Evolutionary conservation across 2,329 filamentous ascomycete genomes (phyloP).

Genomic region (Xylariales sp.): DNA sequence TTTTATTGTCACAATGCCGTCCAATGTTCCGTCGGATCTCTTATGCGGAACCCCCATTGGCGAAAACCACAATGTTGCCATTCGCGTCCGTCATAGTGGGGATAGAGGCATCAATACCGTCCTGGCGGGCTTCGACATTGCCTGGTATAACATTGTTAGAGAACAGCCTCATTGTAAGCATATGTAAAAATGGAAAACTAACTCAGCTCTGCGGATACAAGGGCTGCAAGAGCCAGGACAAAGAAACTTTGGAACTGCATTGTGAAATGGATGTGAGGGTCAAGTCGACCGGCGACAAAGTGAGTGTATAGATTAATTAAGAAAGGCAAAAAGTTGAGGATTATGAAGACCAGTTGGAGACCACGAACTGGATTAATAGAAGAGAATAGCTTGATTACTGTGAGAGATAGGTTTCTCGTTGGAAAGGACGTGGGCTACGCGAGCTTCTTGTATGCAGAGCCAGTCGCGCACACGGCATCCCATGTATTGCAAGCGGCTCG

Average conservation of each 20-base stretch:
- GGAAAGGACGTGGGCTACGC: too few species aligned
- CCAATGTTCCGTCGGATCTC: too few species aligned
- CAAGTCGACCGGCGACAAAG: slow-evolving; percentile 51
- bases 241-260: slow-evolving; percentile 50
- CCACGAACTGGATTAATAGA: too few species aligned
- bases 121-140: slow-evolving; percentile 28
- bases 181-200: slow-evolving; percentile 9
- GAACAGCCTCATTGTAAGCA: background rate
- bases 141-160: slow-evolving; percentile 18
- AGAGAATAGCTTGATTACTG: too few species aligned
- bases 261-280: slow-evolving; percentile 32
- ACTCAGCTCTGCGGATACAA: slow-evolving; percentile 37
- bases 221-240: slow-evolving; percentile 41
- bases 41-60: too few species aligned
- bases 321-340: slow-evolving; percentile 21
- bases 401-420: too few species aligned
- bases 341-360: too few species aligned
- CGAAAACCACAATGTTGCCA: slow-evolving; percentile 43
- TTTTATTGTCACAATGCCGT: too few species aligned
- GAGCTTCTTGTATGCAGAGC: too few species aligned
- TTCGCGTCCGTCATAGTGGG: slow-evolving; percentile 41
- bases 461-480: too few species aligned
- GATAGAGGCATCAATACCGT: slow-evolving; percentile 16
- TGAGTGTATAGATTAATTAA: slow-evolving; percentile 20
- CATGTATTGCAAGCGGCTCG: too few species aligned